These are phyloP conservation scores for Pythium monospermum DNA, from an alignment of 352 stramenopile genomes.

Conservation along the genomic window DNA sequence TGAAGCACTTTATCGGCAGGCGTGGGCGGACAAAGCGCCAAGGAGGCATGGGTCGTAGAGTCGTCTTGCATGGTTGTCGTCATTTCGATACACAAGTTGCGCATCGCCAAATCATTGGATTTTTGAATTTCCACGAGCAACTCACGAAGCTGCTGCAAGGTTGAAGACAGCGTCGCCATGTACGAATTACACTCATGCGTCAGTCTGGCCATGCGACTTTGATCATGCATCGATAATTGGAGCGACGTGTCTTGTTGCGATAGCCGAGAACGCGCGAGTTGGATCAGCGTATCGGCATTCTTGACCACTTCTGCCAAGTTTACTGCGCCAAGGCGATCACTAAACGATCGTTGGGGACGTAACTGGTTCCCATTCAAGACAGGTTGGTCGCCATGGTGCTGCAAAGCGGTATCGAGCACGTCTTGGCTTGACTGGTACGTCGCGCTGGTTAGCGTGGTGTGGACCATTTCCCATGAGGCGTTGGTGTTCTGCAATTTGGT, in stretches of 20 bases:
- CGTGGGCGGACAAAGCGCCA: slow-evolving; percentile 38
- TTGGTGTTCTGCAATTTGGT: slow-evolving; percentile 23
- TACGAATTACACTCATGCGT: slow-evolving; percentile 21
- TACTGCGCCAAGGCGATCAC: slow-evolving; percentile 12
- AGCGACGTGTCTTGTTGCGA: slow-evolving; percentile 9
- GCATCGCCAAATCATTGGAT: slow-evolving; percentile 31
- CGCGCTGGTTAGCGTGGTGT: slow-evolving; percentile 12
- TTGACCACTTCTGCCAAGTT: slow-evolving; percentile 30
- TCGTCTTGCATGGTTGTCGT: slow-evolving; percentile 18
- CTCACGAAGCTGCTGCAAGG: slow-evolving; percentile 32
- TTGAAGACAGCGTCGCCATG: slow-evolving; percentile 24
- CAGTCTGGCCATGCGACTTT: slow-evolving; percentile 11
- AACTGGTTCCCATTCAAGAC: slow-evolving; percentile 25
- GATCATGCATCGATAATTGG: slow-evolving; percentile 13
- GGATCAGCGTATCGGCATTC: slow-evolving; percentile 30
- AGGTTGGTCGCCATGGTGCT: slow-evolving; percentile 34
- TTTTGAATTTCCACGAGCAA: slow-evolving; percentile 26
- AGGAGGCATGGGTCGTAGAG: slow-evolving; percentile 2
- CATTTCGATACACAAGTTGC: slow-evolving; percentile 32
- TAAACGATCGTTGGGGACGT: slow-evolving; percentile 14
- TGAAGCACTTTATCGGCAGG: slow-evolving; percentile 32
- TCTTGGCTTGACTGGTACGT: slow-evolving; percentile 22
- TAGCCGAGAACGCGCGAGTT: slow-evolving; percentile 24
- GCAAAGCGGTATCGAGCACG: slow-evolving; percentile 26
- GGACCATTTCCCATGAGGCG: slow-evolving; percentile 28